These are phyloP conservation scores for Lentinula lateritia DNA, from an alignment of 768 basidiomycete species.

Conservation along the genomic window DNA sequence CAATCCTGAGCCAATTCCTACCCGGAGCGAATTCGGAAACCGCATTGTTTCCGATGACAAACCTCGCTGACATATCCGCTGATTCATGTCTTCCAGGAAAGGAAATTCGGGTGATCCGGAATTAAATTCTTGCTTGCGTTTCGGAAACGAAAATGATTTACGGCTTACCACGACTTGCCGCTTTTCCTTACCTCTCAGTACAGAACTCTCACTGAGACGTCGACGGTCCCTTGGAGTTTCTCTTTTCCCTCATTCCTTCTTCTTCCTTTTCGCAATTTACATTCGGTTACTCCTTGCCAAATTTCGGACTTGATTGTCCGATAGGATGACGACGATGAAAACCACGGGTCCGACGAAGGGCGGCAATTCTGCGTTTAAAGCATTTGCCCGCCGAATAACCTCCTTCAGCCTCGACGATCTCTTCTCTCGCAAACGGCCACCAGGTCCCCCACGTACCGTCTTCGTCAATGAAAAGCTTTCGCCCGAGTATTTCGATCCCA, in stretches of 20 bases:
- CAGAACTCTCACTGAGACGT: neutral
- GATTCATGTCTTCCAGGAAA: neutral
- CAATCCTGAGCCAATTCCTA: neutral
- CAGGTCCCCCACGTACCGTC: slow-evolving; percentile 39
- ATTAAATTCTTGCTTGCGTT: neutral
- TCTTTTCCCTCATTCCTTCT: neutral
- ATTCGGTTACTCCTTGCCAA: neutral
- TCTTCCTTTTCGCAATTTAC: neutral
- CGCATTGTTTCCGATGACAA: neutral
- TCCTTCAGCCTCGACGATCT: slow-evolving; percentile 38
- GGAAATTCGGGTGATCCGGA: neutral
- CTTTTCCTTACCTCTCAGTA: neutral
- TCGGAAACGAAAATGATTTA: neutral
- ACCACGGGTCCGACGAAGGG: neutral
- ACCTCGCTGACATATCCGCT: neutral
- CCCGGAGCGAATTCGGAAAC: neutral
- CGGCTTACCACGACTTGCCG: neutral
- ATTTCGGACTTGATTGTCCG: neutral
- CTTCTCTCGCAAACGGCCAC: slow-evolving; percentile 32
- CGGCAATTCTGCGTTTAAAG: slow-evolving; percentile 6
- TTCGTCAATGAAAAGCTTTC: slow-evolving; percentile 46
- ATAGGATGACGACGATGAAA: neutral
- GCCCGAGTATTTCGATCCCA: slow-evolving; percentile 34
- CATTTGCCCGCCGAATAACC: slow-evolving; percentile 26
- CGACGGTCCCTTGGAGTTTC: neutral